These are phyloP conservation scores for Cladophialophora yegresii DNA, from an alignment of 2,329 filamentous ascomycete genomes.

Conservation along the genomic window DNA sequence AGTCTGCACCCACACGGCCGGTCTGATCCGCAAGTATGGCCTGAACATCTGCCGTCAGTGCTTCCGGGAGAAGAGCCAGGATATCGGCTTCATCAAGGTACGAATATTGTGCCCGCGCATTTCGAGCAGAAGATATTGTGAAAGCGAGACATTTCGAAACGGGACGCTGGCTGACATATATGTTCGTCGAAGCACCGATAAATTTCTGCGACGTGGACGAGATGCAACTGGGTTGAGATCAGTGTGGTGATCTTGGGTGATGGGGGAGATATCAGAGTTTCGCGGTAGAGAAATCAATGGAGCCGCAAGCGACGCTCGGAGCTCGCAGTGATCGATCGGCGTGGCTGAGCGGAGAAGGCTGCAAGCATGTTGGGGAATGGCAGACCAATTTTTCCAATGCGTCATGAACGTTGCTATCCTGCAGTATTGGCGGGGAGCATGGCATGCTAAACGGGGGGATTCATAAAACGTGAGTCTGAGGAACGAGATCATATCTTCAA, in stretches of 20 bases:
- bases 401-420: neutral
- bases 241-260: neutral
- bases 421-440: neutral
- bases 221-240: neutral
- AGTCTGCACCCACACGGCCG: conserved; percentile 90
- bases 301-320: neutral
- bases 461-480: neutral
- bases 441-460: neutral
- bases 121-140: neutral
- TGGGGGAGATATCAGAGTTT: neutral
- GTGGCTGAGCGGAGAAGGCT: neutral
- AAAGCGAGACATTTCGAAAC: no score
- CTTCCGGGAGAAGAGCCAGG: conserved; percentile 68
- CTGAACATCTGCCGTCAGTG: conserved; percentile 74
- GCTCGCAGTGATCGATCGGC: neutral
- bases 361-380: neutral
- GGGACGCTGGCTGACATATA: neutral
- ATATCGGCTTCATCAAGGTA: conserved; percentile 72
- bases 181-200: conserved; percentile 22
- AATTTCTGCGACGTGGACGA: conserved; percentile 4
- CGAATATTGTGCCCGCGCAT: neutral
- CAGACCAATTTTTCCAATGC: neutral
- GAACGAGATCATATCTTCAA: neutral
- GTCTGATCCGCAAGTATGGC: conserved; percentile 99
- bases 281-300: neutral